Base-by-base conservation (phyloP, 1,284 basidiomycete species). In the Abortiporus biennis region DNA sequence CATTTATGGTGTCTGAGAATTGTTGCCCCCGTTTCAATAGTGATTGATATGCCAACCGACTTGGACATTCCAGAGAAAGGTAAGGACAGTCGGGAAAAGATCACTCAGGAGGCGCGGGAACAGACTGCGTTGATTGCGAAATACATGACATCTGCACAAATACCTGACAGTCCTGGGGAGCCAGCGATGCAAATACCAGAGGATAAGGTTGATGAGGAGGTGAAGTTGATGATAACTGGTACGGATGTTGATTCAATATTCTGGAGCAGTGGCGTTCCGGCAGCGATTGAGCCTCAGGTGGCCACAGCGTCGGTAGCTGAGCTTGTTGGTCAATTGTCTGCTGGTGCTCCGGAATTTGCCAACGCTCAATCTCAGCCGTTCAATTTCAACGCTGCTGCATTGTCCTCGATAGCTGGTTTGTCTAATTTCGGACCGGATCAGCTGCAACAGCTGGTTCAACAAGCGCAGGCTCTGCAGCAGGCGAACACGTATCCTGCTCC, bases 101-200 rank as follows among this genome's bases (percentile, higher is more conserved):
- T 47, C 17, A 66, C 65, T 13, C 86, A 90, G 61, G 85, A 83
- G 57, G 71, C 79, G 58, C 77, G 86, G 44, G 87, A 90, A 57
- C 75, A 79, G 58, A 82, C 76, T n/a, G 80, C 83, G 29, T 67
- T 90, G 22, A 73, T 74, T 27, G 85, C 85, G 34, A 58, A 85
- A 24, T 90, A 90, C 58, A 77, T 83, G 68, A 72, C 71, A 13
- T 60, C 69, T 27, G 68, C 71, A 37, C 80, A 83, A 50, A 81
- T 88, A 54, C 86, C 87, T 17, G 81, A 86, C 39, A 73, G 79
- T 44, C 83, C 87, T n/a, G 72, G 72, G 25, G 86, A 89, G 60
- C 78, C 80, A n/a, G 54, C 70, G 15, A 59, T 60, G 45, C 67
- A 71, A 53, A 71, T 85, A 49, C 56, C 72, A 31, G 82, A 84